Evolutionary conservation across 805 yeast genomes (phyloP), one percentile per base, ranked within the genome.

Genomic region (Saturnispora galanensis): DNA sequence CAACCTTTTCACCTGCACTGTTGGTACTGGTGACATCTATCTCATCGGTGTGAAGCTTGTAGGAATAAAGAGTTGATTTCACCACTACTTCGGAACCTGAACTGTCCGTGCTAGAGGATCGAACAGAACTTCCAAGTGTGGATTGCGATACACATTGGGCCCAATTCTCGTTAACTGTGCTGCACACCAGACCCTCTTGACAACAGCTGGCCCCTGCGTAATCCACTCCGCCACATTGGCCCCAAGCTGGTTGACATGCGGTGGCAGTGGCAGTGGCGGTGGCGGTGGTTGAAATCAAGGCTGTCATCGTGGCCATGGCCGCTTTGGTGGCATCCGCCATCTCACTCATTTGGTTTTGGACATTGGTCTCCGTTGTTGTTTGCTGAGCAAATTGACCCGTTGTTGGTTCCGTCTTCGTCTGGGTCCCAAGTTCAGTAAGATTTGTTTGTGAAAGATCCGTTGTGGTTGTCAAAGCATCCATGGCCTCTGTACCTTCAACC

Each of bases 211-310:
- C 56, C 12, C 64, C 64, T 2, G 50, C 36, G 38, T 46, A 59
- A 35, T 47, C 61, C 2, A 37, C 38, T 17, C 64, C 64, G 33
- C 64, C 64, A 48, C 64, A 59, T 45, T 59, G 64, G 11, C 47
- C 61, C 48, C 56, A 59, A 1, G 51, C 60, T 10, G 56, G 42
- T 13, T 55, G 59, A 45, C 63, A 58, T 5, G 51, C 39, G 12
- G 50, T 49, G 3, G 45, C 35, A 10, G 46, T 28, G 12, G 43
- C n/a, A n/a, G n/a, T n/a, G n/a, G 51, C 39, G 12, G 50, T 49
- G 3, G 45, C 35, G 8, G 46, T 28, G 12, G 43, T 11, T 5
- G 44, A 10, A 10, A 38, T 36, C 1, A 42, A 18, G n/a, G 42
- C 35, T 5, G 44, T 39, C 10, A 39, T 11, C 34, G 42, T 32